phyloP scores from a whole-genome alignment of 345 rosid species.

The Lumnitzera littorea region DNA sequence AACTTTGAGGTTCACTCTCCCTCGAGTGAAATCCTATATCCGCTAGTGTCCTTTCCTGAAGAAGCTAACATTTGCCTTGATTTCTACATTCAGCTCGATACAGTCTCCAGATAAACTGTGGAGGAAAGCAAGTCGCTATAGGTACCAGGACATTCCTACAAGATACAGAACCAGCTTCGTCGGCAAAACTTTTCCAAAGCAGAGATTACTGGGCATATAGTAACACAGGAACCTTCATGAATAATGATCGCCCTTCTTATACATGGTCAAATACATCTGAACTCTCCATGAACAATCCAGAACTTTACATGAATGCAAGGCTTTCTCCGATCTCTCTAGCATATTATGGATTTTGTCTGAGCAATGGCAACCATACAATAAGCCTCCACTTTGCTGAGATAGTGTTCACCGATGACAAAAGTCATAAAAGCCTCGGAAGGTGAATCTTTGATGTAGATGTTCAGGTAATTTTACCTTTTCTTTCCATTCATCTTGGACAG shows the following conservation, averaged over 20 bases:
- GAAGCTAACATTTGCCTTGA: background rate
- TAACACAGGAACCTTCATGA: conserved; percentile 45
- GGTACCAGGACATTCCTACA: background rate
- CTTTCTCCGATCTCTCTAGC: conserved; percentile 28
- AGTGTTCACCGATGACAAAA: conserved; percentile 12
- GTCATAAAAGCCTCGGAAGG: conserved; percentile 16
- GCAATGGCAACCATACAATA: conserved; percentile 16
- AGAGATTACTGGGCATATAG: conserved; percentile 35
- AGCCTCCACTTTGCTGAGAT: conserved; percentile 27
- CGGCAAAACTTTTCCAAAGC: conserved; percentile 2
- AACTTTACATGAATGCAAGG: conserved; percentile 31
- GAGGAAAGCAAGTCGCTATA: background rate
- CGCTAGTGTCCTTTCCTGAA: too few relatives aligned
- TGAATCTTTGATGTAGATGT: conserved; percentile 22
- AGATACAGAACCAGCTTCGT: background rate
- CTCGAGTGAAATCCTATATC: too few relatives aligned
- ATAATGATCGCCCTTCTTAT: background rate
- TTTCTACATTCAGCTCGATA: background rate
- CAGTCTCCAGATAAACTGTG: conserved; percentile 12
- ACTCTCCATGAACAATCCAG: conserved; percentile 12
- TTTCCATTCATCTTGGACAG: background rate
- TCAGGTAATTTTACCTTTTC: conserved; percentile 14
- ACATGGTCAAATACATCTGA: conserved; percentile 5
- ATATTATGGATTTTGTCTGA: conserved; percentile 17
- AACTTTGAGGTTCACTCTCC: too few relatives aligned